Evolutionary conservation across 2,329 filamentous ascomycete species (phyloP), one percentile per base, ranked within the genome.

Genomic region (Cladosporium austrohemisphaericum): DNA sequence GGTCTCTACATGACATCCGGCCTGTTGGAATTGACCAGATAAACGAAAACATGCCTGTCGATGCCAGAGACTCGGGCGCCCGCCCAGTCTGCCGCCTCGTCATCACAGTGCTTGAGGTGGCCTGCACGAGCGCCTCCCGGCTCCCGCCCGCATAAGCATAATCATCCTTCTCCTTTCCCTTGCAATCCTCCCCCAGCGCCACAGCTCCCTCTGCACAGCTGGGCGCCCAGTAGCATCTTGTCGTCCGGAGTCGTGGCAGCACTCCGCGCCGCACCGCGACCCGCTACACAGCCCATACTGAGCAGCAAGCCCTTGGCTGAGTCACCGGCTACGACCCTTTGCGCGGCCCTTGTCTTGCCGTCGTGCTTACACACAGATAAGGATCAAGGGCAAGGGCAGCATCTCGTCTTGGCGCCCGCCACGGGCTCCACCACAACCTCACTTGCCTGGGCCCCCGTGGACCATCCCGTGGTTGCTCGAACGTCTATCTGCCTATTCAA

Each of bases 121-220:
- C 31, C 32, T 35, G 32, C 32, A 19, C 32, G 19, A 38, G 19
- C 19, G 14, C 26, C 18, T n/a, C 38, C 44, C 18, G 33, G 43
- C 32, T 18, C 26, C 40, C 40, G 9, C 36, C 44, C 33, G 44
- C 44, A 31, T 47, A 47, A 38, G 44, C 44, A 47, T 47, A 47
- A 38, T 47, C 33, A 47, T 47, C 44, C 44, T 47, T 47, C 33
- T 26, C 44, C n/a, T n/a, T 46, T 25, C 33, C 22, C 18, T 41
- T 32, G 40, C 29, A 18, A 29, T 28, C 23, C 31, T 33, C 23
- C 18, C 19, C 22, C 8, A 26, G 16, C 29, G 18, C 26, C 23
- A 28, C 25, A 11, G n/a, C 18, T 18, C 26, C 40, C 40, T 31
- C 23, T 28, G 40, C 40, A 26, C 26, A 22, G 23, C n/a, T 28